Percentiles rank a stretch among this genome's conserved stretches.
These are phyloP conservation scores for Saturnispora ahearnii DNA, from an alignment of 805 yeast genomes.

Conservation along the genomic window DNA sequence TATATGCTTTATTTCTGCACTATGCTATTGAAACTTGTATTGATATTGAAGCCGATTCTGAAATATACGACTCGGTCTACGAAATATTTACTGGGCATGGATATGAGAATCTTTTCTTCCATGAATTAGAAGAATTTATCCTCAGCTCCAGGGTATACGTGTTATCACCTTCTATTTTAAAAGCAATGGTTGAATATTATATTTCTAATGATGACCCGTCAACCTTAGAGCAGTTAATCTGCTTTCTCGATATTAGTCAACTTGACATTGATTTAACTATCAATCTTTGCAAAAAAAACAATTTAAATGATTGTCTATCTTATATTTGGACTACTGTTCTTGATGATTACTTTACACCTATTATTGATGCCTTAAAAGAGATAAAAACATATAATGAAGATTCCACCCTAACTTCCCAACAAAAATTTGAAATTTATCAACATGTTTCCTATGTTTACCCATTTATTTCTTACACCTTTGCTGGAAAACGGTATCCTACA, in stretches of 20 bases:
- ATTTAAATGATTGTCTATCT: constrained; percentile 52
- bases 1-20: constrained; percentile 26
- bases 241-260: constrained; percentile 54
- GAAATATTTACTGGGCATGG: constrained; percentile 34
- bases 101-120: constrained; percentile 37
- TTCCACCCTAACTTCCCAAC: constrained; percentile 9
- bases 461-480: constrained; percentile 58
- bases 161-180: constrained; percentile 58
- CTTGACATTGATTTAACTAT: constrained; percentile 76
- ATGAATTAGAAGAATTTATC: constrained; percentile 43
- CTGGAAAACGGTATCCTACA: constrained; percentile 78
- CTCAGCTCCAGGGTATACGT: constrained; percentile 34
- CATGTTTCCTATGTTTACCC: constrained; percentile 36
- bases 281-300: constrained; percentile 45
- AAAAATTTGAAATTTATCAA: constrained; percentile 6
- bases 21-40: constrained; percentile 34
- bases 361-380: constrained; percentile 45
- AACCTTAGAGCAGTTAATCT: constrained; percentile 55
- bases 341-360: constrained; percentile 63
- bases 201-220: constrained; percentile 34
- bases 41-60: constrained; percentile 27
- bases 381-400: constrained; percentile 17
- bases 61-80: constrained; percentile 35
- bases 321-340: constrained; percentile 67
- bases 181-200: constrained; percentile 49